phyloP scores from a whole-genome alignment of 2,329 filamentous ascomycete genomes.

The Neofusicoccum cordaticola region DNA sequence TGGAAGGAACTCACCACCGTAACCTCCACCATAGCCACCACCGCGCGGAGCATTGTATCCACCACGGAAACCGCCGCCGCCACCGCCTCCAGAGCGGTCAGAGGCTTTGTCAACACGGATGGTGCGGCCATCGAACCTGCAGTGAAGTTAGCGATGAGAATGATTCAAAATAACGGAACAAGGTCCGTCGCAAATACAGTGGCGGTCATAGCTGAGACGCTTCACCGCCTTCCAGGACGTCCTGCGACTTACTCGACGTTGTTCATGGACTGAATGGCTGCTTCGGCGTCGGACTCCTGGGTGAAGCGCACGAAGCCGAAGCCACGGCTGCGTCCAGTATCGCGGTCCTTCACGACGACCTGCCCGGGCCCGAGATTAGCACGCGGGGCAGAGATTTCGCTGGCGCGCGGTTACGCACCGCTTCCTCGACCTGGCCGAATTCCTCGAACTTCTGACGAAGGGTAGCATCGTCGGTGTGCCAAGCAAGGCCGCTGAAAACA shows the following conservation, averaged over 20 bases:
- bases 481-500: slow-evolving; percentile 80
- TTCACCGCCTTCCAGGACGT: slow-evolving; percentile 11
- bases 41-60: slow-evolving; percentile 28
- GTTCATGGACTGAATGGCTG: slow-evolving; percentile 77
- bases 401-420: slow-evolving; percentile 60
- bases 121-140: slow-evolving; percentile 84
- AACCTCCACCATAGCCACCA: slow-evolving; percentile 27
- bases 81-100: slow-evolving; percentile 61
- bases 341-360: slow-evolving; percentile 97
- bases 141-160: slow-evolving; percentile 5
- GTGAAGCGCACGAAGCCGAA: slow-evolving; percentile 95
- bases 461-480: slow-evolving; percentile 91
- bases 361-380: slow-evolving; percentile 38
- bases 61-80: slow-evolving; percentile 33
- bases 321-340: slow-evolving; percentile 92
- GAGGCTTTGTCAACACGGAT: slow-evolving; percentile 97
- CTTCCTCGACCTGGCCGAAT: slow-evolving; percentile 89
- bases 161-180: not conserved
- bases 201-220: slow-evolving; percentile 11
- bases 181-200: slow-evolving; percentile 4
- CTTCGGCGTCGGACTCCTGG: slow-evolving; percentile 71
- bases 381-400: not conserved
- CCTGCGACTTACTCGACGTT: slow-evolving; percentile 73
- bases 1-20: slow-evolving; percentile 22
- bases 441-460: slow-evolving; percentile 89